Evolutionary conservation across 495 filamentous ascomycete genomes (phyloP), one percentile per base, ranked within the genome.

Genomic region (Amniculicola lignicola): DNA sequence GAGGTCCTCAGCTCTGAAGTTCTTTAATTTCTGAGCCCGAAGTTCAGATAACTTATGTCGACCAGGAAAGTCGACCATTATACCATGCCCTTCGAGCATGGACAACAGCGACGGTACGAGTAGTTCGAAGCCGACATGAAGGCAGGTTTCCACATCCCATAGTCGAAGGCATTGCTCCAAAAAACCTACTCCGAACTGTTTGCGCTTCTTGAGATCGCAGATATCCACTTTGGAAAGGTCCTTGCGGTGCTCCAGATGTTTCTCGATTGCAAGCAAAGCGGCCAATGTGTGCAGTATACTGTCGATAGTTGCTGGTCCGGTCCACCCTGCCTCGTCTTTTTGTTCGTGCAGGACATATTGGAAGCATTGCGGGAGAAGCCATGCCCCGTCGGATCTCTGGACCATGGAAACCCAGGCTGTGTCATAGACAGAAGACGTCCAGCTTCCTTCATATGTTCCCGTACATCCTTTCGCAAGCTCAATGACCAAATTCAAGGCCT

Each of bases 331-430:
- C 36, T 57, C 54, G 24, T 43, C 27, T 0, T 57, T 50, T 38
- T 72, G 69, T 22, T 42, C 37, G 1, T 47, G 37, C 10, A 72
- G 52, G 0, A 72, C 23, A 47, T 65, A 60, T 2, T 66, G 35
- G 37, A 74, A 73, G 16, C 57, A 62, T 29, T 68, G 52, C n/a
- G 73, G 72, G 43, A 74, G 75, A 0, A 73, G 56, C 72, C 72
- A 75, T 15, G 41, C 46, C 4, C 62, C 49, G 9, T 36, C 50
- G 2, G 56, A 22, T 44, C 72, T 74, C 12, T 29, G 33, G 15
- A 78, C 40, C 69, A 78, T 70, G 0, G 75, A 67, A 0, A 76
- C 51, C 75, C 74, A 78, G 1, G 74, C 73, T 1, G 75, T 76
- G 39, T 76, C 74, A 50, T 78, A 78, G 25, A 74, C 52, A 3